Evolutionary conservation across 495 filamentous ascomycete species (phyloP), one percentile per base, ranked within the genome.

Genomic region (Lasiosphaeria hispida): DNA sequence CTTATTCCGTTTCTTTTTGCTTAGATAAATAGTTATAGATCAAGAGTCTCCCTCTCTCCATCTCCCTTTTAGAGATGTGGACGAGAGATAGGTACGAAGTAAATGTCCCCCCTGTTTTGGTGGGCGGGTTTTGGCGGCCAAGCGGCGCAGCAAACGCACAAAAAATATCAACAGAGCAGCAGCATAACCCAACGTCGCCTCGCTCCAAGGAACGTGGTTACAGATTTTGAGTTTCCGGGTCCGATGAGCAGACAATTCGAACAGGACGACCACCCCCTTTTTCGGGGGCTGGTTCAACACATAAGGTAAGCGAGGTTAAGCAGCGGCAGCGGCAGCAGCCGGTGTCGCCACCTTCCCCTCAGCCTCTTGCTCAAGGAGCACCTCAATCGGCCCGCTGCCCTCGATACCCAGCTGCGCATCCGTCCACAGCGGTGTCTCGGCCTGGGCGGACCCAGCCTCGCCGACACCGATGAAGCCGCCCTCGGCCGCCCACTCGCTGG

Each of bases 391-490:
- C 5, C 55, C 59, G 11, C 44, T 34, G 40, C 83, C 72, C 33
- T 76, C 75, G 56, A 96, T 76, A 33, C 86, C 90, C 43, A 97
- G 82, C 78, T 97, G 93, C 63, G 83, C 76, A 63, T 95, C 85
- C 17, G 90, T 89, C 93, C 93, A 97, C 36, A 97, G 86, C 63
- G 85, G 77, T 60, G 77, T 79, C 40, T 72, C 77, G 3, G 58
- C 61, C 42, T 80, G 76, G 10, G 80, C 75, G 11, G 77, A 78
- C 5, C 78, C 82, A 43, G 86, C 75, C 36, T 88, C 85, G 23
- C 93, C 93, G 15, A 97, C 93, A 40, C 93, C 93, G 49, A 96
- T 90, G 65, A 96, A 96, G 4, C 94, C 95, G 7, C 95, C 94
- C 66, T 93, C 80, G 33, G 81, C 82, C n/a, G 87, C 85, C 94